These are phyloP conservation scores for Aspergillus sclerotioniger DNA, from an alignment of 495 filamentous ascomycete genomes.

Conservation along the genomic window DNA sequence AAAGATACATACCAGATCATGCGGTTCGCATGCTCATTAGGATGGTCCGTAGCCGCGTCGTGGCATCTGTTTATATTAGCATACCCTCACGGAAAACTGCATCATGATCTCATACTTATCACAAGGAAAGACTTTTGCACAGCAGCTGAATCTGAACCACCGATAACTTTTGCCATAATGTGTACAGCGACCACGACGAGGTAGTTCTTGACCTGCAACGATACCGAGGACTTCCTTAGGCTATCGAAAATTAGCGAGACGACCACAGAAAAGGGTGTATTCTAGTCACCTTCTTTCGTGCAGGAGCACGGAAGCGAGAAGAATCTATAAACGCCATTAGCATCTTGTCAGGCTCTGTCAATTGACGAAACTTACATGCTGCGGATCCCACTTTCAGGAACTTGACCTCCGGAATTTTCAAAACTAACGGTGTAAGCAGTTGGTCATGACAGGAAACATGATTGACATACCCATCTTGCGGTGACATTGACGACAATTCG, in stretches of 20 bases:
- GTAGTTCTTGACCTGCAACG: constrained; percentile 75
- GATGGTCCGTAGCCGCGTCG: constrained; percentile 67
- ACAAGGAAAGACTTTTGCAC: constrained; percentile 70
- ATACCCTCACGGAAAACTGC: not conserved
- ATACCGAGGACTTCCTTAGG: constrained; percentile 72
- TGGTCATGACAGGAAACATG: not conserved
- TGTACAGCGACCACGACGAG: constrained; percentile 67
- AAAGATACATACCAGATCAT: constrained; percentile 71
- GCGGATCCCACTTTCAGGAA: constrained; percentile 69
- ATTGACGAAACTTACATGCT: constrained; percentile 31
- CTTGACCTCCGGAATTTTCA: constrained; percentile 76
- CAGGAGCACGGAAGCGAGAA: constrained; percentile 41
- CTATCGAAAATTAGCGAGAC: constrained; percentile 7
- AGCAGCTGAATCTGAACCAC: constrained; percentile 79
- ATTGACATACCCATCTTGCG: constrained; percentile 64
- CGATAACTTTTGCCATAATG: constrained; percentile 81
- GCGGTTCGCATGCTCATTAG: constrained; percentile 78
- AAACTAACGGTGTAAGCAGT: constrained; percentile 34
- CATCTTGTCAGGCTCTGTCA: not conserved
- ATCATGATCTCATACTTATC: constrained; percentile 51
- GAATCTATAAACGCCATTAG: constrained; percentile 22
- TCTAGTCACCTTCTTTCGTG: constrained; percentile 49
- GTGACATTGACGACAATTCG: constrained; percentile 80
- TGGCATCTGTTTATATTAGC: constrained; percentile 59
- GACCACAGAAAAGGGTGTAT: constrained; percentile 3